Conservation (phyloP, 2,329 filamentous ascomycete species). For the Paramyrothecium roridum region DNA sequence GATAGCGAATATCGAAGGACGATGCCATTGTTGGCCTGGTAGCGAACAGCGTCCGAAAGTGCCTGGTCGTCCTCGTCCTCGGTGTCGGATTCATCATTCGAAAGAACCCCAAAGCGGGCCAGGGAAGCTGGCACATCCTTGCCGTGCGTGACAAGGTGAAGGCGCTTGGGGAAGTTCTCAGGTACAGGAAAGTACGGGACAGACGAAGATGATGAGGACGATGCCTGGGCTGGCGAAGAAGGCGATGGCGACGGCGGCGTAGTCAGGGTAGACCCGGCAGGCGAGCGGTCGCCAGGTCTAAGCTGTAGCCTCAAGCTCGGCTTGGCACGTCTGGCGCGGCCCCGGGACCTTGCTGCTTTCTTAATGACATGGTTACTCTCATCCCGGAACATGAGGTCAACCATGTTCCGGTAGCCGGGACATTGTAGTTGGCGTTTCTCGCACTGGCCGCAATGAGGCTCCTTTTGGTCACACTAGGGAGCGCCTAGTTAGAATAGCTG, state of each 20-base stretch:
- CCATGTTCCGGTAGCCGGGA: conserved; percentile 52
- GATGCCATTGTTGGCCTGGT: background rate
- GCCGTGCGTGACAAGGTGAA: background rate
- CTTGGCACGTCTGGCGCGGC: conserved; percentile 20
- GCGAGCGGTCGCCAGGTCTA: background rate
- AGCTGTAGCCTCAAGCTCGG: conserved; percentile 5
- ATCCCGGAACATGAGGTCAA: conserved; percentile 57
- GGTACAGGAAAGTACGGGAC: background rate
- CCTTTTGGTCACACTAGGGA: conserved; percentile 48
- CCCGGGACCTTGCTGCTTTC: conserved; percentile 38
- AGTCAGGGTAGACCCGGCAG: background rate
- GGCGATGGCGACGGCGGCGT: conserved; percentile 1
- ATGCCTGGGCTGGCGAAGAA: background rate
- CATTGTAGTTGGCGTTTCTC: conserved; percentile 48
- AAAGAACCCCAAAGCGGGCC: background rate
- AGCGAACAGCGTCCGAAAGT: conserved; percentile 1
- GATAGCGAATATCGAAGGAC: conserved; percentile 10
- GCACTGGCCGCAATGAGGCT: conserved; percentile 52
- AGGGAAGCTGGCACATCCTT: background rate
- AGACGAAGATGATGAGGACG: conserved; percentile 1
- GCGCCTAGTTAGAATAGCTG: background rate
- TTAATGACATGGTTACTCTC: conserved; percentile 54
- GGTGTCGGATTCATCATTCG: background rate
- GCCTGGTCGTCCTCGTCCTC: conserved; percentile 1
- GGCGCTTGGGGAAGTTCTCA: background rate